A percentile compares a stretch with the other conserved stretches of the same genome.
These are phyloP conservation scores for Holtermanniella nyarrowii DNA, from an alignment of 768 basidiomycete genomes.

Conservation along the genomic window DNA sequence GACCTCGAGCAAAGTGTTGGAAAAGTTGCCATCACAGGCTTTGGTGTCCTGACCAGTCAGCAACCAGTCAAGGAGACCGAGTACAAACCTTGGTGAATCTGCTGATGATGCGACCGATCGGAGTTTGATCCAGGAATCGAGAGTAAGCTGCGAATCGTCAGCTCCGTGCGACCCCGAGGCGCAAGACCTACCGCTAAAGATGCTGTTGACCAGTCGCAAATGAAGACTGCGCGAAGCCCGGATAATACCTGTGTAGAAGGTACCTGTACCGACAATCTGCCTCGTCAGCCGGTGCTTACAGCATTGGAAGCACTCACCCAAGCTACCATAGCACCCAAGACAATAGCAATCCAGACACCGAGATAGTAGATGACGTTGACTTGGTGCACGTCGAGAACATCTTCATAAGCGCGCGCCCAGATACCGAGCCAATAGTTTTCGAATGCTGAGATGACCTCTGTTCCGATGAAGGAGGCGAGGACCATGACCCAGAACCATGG, in stretches of 20 bases:
- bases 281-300: not conserved
- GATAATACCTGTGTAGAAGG: conserved; percentile 31
- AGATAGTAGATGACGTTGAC: conserved; percentile 37
- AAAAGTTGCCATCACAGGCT: conserved; percentile 27
- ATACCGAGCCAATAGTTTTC: conserved; percentile 37
- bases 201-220: conserved; percentile 22
- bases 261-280: not conserved
- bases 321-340: conserved; percentile 20
- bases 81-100: conserved; percentile 33
- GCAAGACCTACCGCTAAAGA: conserved; percentile 19
- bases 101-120: conserved; percentile 32
- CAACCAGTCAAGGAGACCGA: not conserved
- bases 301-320: not conserved
- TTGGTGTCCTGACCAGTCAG: conserved; percentile 28
- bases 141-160: conserved; percentile 11
- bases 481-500: conserved; percentile 39
- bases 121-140: conserved; percentile 32
- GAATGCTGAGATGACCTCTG: conserved; percentile 28
- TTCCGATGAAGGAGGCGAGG: conserved; percentile 25
- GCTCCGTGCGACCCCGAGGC: not conserved
- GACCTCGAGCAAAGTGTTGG: conserved; percentile 25
- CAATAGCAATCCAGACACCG: conserved; percentile 32
- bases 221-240: conserved; percentile 33
- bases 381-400: conserved; percentile 17
- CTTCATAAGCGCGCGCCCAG: conserved; percentile 36